phyloP scores from a whole-genome alignment of 192 early-diverging fungal species.

The Dissophora ornata region DNA sequence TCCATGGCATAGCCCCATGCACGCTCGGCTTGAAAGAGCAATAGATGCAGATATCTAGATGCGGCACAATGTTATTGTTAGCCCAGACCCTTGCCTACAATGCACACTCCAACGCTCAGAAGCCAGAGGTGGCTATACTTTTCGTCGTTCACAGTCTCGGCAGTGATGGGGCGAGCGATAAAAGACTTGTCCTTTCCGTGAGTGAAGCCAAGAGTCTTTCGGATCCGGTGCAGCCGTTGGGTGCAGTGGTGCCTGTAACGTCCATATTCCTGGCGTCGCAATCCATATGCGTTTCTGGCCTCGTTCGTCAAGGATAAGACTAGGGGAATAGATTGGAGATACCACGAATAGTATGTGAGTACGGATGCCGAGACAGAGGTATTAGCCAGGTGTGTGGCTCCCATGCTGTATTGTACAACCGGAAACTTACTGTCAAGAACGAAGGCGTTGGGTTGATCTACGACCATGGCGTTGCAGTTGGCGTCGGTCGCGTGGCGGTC shows the following conservation, averaged over 20 bases:
- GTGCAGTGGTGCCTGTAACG: constrained; percentile 82
- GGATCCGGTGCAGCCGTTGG: constrained; percentile 69
- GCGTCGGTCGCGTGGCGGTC: too few species aligned
- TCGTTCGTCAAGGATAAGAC: constrained; percentile 67
- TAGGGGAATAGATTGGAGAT: constrained; percentile 7
- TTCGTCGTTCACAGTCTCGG: constrained; percentile 55
- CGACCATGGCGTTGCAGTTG: constrained; percentile 27
- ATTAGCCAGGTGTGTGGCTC: too few species aligned
- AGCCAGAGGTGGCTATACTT: too few species aligned
- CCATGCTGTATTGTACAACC: too few species aligned
- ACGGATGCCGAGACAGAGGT: too few species aligned
- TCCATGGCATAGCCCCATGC: constrained; percentile 85
- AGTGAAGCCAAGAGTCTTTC: constrained; percentile 61
- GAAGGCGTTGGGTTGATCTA: constrained; percentile 23
- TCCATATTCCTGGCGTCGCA: constrained; percentile 84
- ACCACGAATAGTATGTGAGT: too few species aligned
- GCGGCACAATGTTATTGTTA: not conserved
- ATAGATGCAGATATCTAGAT: constrained; percentile 67
- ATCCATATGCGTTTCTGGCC: constrained; percentile 78
- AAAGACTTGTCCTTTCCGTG: constrained; percentile 64
- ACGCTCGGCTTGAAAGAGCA: constrained; percentile 79
- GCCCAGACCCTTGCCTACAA: too few species aligned
- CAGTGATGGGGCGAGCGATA: constrained; percentile 62
- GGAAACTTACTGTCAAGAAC: constrained; percentile 27
- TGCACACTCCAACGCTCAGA: too few species aligned